Conservation (phyloP, 78 protist species). For the Pigoraptor vietnamica region DNA sequence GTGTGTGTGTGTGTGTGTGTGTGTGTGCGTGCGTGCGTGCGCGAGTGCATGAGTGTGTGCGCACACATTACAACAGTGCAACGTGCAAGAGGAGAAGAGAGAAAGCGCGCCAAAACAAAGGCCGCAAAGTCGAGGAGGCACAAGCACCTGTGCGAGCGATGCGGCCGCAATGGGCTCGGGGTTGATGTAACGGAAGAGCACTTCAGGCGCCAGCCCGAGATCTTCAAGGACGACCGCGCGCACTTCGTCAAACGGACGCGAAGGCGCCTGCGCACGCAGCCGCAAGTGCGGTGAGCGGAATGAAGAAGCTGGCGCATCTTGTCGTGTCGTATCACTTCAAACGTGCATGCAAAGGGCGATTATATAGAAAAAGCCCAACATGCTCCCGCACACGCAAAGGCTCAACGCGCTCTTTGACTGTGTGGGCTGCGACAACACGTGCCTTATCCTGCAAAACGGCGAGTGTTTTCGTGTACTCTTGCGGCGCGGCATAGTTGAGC, state of each 20-base stretch:
- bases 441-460: background rate
- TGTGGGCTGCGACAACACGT: background rate
- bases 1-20: too few relatives aligned
- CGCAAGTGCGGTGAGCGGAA: too few relatives aligned
- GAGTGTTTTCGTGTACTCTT: background rate
- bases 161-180: conserved; percentile 34
- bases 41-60: background rate
- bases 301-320: background rate
- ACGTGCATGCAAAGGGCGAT: background rate
- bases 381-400: background rate
- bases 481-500: conserved; percentile 2
- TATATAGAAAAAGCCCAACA: background rate
- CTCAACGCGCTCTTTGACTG: background rate
- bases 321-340: background rate
- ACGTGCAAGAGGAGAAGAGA: background rate
- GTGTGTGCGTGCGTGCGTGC: too few relatives aligned
- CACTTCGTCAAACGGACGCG: background rate
- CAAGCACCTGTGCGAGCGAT: conserved; percentile 49
- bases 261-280: background rate
- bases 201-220: background rate
- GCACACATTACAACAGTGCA: background rate
- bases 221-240: background rate
- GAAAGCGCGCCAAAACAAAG: background rate
- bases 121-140: background rate
- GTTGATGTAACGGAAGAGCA: conserved; percentile 12